These are phyloP conservation scores for Ascochyta lentis DNA, from an alignment of 2,329 filamentous ascomycete genomes.

Conservation along the genomic window DNA sequence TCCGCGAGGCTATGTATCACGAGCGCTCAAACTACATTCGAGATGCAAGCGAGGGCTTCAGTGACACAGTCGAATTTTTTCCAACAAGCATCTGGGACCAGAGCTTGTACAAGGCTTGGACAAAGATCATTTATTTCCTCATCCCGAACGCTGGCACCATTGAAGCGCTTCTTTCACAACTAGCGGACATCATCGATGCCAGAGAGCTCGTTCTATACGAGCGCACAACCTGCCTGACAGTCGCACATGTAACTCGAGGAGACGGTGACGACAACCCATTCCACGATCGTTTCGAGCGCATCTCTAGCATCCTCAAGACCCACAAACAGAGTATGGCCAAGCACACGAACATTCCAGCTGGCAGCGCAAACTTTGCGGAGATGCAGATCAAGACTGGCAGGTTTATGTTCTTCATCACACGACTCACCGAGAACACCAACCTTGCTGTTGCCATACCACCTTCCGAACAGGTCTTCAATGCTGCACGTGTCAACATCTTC, in stretches of 20 bases:
- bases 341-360: conserved; percentile 80
- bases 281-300: conserved; percentile 89
- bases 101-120: conserved; percentile 97
- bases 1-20: conserved; percentile 82
- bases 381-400: conserved; percentile 80
- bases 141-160: conserved; percentile 93
- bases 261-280: conserved; percentile 83
- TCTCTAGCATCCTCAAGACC: conserved; percentile 97
- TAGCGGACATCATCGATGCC: conserved; percentile 86
- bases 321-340: conserved; percentile 84
- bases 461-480: conserved; percentile 89
- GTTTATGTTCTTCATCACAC: conserved; percentile 94
- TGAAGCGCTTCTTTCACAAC: conserved; percentile 80
- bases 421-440: conserved; percentile 97
- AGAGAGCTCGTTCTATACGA: conserved; percentile 96
- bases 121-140: conserved; percentile 94
- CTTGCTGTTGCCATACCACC: conserved; percentile 91
- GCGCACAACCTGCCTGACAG: conserved; percentile 91
- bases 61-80: conserved; percentile 76
- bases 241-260: conserved; percentile 85
- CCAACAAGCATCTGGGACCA: conserved; percentile 99
- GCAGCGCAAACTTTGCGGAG: conserved; percentile 79
- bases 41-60: conserved; percentile 74
- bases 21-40: conserved; percentile 80
- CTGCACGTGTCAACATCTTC: conserved; percentile 87